These are phyloP conservation scores for Trichoderma asperelloides DNA, from an alignment of 495 filamentous ascomycete genomes.

Conservation along the genomic window DNA sequence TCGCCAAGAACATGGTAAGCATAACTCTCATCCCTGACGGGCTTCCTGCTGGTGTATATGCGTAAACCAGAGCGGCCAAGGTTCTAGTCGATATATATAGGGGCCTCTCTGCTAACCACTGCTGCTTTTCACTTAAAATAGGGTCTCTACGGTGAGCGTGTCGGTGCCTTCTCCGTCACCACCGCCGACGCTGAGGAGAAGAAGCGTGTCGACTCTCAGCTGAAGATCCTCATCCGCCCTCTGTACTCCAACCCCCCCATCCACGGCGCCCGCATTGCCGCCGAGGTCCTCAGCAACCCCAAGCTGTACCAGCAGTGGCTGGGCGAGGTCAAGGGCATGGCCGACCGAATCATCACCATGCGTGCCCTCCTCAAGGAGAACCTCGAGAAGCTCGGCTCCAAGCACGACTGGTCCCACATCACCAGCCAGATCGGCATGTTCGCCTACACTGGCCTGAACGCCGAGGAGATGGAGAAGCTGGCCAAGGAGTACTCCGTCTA, in stretches of 20 bases:
- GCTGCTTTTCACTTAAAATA: slow-evolving; percentile 22
- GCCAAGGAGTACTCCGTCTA: slow-evolving; percentile 98
- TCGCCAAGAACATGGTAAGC: slow-evolving; percentile 97
- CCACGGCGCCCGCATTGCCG: slow-evolving; percentile 89
- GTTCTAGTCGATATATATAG: neutral
- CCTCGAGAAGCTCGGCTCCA: slow-evolving; percentile 86
- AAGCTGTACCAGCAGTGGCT: slow-evolving; percentile 90
- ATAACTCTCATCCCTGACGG: too few relatives aligned
- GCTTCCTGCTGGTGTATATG: too few relatives aligned
- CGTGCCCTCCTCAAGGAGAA: slow-evolving; percentile 84
- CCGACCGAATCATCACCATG: slow-evolving; percentile 98
- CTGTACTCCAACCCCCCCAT: slow-evolving; percentile 97
- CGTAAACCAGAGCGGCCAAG: too few relatives aligned
- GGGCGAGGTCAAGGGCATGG: slow-evolving; percentile 95
- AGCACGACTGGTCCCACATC: slow-evolving; percentile 98
- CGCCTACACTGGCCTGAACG: slow-evolving; percentile 87
- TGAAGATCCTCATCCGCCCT: slow-evolving; percentile 96
- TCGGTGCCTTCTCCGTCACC: slow-evolving; percentile 91
- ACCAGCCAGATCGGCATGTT: slow-evolving; percentile 99
- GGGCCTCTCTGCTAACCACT: neutral
- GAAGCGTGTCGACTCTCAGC: slow-evolving; percentile 91
- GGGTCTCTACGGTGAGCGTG: slow-evolving; percentile 97
- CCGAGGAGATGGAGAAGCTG: slow-evolving; percentile 85
- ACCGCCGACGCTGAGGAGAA: slow-evolving; percentile 79
- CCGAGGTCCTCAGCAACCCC: slow-evolving; percentile 83